Base-by-base conservation (phyloP, 768 basidiomycete species). In the Suillus sp. region DNA sequence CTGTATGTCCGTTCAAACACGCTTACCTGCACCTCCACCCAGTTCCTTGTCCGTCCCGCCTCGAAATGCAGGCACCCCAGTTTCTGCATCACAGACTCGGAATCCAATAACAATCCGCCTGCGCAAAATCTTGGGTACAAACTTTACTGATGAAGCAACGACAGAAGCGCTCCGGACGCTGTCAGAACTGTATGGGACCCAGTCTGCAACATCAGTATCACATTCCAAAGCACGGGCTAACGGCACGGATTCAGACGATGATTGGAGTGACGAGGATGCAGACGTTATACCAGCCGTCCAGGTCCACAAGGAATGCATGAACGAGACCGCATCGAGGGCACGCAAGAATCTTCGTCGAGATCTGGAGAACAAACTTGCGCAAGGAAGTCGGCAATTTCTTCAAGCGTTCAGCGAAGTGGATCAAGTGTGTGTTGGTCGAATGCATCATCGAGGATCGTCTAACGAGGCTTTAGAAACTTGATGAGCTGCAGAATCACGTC, bases 91-190 rank as follows among this genome's bases (percentile, higher is more conserved):
- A 5, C 7, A 50, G 22, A 27, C 70, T 54, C 83, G 86, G 64
- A 92, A 91, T 69, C 94, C 95, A 2, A 83, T 96, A 45, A 87
- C 93, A n/a, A 77, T 91, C 0, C 83, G 95, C 13, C 79, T 96
- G n/a, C 95, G 94, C 76, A 97, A 97, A 76, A 89, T 96, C 64
- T 80, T 96, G 22, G 88, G 91, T 40, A 90, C 90, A 2, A 90
- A 84, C 56, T 94, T 90, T 63, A 86, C 91, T 32, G 92, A 93
- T 68, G 80, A 85, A 42, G 85, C 88, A 7, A 93, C 92, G 1
- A 81, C 81, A 32, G 91, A 96, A 68, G 95, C 94, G 2, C 79
- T 97, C 14, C 81, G 84, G 53, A 95, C 93, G 0, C 84, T 96
- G 42, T 93, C 94, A 2, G 86, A 89, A 18, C 81, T 94, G 57